Conservation (phyloP, 768 basidiomycete species). For the Naganishia onofrii region DNA sequence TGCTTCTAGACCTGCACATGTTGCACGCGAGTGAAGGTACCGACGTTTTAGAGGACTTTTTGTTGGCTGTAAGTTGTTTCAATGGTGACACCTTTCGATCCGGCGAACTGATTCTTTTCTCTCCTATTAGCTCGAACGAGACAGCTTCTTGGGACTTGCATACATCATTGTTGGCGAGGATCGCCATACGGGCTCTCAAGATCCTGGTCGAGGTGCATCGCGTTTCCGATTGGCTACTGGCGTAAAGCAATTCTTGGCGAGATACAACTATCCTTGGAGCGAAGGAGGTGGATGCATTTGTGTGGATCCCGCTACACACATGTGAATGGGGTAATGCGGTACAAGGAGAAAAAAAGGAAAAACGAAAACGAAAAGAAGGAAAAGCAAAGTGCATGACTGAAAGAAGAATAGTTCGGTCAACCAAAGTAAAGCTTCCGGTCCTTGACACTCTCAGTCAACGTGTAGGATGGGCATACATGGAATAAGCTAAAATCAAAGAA, state of each 20-base stretch:
- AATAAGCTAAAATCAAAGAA: constrained; percentile 12
- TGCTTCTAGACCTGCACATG: constrained; percentile 83
- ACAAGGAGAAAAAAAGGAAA: background rate
- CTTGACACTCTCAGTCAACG: background rate
- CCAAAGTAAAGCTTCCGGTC: constrained; percentile 15
- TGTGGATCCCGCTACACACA: constrained; percentile 78
- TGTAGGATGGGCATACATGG: constrained; percentile 20
- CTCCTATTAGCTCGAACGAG: constrained; percentile 25
- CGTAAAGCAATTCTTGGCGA: constrained; percentile 84
- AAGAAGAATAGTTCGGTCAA: constrained; percentile 10
- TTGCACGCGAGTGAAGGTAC: constrained; percentile 90
- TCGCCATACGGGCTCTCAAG: constrained; percentile 92
- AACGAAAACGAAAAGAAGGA: background rate
- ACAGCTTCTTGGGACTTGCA: constrained; percentile 75
- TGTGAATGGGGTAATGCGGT: constrained; percentile 4
- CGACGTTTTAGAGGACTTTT: constrained; percentile 82
- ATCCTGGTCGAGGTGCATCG: constrained; percentile 73
- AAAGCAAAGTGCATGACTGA: background rate
- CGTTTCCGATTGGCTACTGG: constrained; percentile 78
- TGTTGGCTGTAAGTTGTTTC: constrained; percentile 68
- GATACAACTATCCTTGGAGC: constrained; percentile 95
- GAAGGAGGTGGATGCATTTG: constrained; percentile 87
- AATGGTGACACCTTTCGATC: background rate
- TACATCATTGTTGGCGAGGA: constrained; percentile 92
- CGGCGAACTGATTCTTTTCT: background rate